phyloP scores from a whole-genome alignment of 306 rosid species.

The barrel medic (Medicago truncatula) region MtrunA17r5.0-ANR NC_053044.1:36345501-36346000 shows the following conservation, averaged over 20 bases:
- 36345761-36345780: too few relatives aligned
- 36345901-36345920: not conserved
- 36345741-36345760: not conserved
- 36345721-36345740: slow-evolving; percentile 9
- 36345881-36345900: not conserved
- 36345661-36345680: not conserved
- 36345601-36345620: too few relatives aligned
- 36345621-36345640: too few relatives aligned
- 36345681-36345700: not conserved
- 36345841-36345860: slow-evolving; percentile 7
- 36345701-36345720: not conserved
- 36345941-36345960: not conserved
- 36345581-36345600: too few relatives aligned
- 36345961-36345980: not conserved
- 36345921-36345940: slow-evolving; percentile 1
- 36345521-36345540: too few relatives aligned
- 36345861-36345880: slow-evolving; percentile 10
- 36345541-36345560: too few relatives aligned
- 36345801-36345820: not conserved
- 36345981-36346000: not conserved
- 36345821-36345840: not conserved
- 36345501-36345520: too few relatives aligned
- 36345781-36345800: not conserved
- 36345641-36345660: too few relatives aligned
- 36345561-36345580: too few relatives aligned